Evolutionary conservation across 768 basidiomycete species (phyloP).

Genomic region (Chiua virens): DNA sequence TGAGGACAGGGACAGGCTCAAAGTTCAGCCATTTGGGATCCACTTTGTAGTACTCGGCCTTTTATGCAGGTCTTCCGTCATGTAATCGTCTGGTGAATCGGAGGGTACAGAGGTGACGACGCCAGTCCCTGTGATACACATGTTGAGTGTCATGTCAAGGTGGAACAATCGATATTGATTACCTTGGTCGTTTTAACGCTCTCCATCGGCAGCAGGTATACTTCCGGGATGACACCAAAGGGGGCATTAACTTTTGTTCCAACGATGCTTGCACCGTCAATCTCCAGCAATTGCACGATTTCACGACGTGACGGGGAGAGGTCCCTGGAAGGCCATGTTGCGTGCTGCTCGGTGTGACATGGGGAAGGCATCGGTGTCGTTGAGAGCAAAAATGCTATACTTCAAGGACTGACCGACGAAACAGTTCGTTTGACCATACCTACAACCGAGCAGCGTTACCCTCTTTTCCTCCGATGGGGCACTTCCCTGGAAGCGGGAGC

Average conservation of each 20-base stretch:
- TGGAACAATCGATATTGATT: constrained; percentile 8
- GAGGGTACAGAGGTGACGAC: constrained; percentile 98
- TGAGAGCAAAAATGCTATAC: constrained; percentile 90
- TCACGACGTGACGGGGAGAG: constrained; percentile 70
- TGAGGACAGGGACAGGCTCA: constrained; percentile 85
- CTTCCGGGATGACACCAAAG: constrained; percentile 75
- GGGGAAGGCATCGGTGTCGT: constrained; percentile 84
- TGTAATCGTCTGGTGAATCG: constrained; percentile 96
- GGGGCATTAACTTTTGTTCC: constrained; percentile 92
- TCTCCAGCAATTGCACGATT: constrained; percentile 68
- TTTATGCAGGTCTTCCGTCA: constrained; percentile 89
- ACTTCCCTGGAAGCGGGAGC: too few relatives aligned
- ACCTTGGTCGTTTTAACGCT: constrained; percentile 94
- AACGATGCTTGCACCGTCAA: constrained; percentile 77
- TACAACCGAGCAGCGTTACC: too few relatives aligned
- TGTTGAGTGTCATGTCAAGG: constrained; percentile 1
- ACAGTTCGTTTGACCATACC: constrained; percentile 98
- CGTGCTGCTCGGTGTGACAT: constrained; percentile 88
- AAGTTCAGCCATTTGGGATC: constrained; percentile 83
- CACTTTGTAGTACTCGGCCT: constrained; percentile 95
- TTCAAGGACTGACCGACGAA: constrained; percentile 90
- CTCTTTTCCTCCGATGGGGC: too few relatives aligned
- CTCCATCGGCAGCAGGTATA: constrained; percentile 99
- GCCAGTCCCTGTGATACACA: constrained; percentile 75
- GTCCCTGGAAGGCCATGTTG: constrained; percentile 98